Evolutionary conservation across 139 green algal genomes (phyloP).

Genomic region (Ostreobium quekettii): DNA sequence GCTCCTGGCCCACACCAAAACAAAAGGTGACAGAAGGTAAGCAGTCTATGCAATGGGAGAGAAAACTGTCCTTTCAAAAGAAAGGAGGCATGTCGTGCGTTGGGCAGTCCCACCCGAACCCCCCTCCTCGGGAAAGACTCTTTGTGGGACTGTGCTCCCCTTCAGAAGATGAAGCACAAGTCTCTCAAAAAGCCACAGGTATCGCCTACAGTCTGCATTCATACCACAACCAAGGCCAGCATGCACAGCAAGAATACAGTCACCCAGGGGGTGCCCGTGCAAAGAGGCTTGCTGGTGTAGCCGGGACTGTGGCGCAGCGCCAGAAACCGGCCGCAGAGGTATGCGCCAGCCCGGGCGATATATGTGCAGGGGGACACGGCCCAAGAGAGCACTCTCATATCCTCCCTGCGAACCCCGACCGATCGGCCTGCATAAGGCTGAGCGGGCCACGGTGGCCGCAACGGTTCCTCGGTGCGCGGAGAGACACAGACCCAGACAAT

Average conservation of each 20-base stretch:
- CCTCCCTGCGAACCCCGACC: background rate
- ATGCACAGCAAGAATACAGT: no score
- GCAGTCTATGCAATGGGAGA: background rate
- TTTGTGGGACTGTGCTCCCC: background rate
- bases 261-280: no score
- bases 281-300: no score
- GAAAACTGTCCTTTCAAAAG: background rate
- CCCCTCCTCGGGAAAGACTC: background rate
- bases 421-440: background rate
- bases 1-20: conserved; percentile 30
- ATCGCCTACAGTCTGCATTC: no score
- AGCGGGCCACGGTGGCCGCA: background rate
- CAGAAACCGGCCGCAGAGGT: no score
- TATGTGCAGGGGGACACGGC: background rate
- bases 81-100: background rate
- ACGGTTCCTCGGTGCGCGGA: background rate
- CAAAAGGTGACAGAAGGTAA: background rate
- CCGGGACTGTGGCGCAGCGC: no score
- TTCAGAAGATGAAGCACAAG: background rate
- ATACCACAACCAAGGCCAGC: no score
- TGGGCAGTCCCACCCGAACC: background rate
- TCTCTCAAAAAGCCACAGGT: conserved; percentile 1
- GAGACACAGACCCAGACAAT: background rate
- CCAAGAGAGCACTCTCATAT: background rate
- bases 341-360: no score